phyloP scores from a whole-genome alignment of 306 rosid genomes.

The Corylus heterophylla region DNA sequence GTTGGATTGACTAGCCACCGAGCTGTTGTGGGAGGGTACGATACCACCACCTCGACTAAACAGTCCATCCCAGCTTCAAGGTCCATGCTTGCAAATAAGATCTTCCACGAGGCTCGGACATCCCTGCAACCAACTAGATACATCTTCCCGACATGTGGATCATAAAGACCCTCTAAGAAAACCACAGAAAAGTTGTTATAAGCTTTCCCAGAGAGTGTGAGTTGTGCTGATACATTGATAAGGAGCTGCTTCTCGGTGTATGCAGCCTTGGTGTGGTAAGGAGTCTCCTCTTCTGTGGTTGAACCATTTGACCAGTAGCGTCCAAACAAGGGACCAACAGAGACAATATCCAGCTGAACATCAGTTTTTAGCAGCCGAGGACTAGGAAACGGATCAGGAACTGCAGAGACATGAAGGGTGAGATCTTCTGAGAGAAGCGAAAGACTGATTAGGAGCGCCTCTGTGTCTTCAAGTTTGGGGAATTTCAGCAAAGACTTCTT shows the following conservation, averaged over 20 bases:
- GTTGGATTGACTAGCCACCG: constrained; percentile 77
- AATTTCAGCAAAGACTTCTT: constrained; percentile 75
- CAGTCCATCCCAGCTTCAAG: constrained; percentile 88
- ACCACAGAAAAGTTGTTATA: constrained; percentile 57
- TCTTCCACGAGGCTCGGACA: constrained; percentile 74
- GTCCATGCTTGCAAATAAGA: constrained; percentile 62
- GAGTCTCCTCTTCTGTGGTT: constrained; percentile 39
- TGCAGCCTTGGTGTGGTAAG: constrained; percentile 53
- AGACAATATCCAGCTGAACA: constrained; percentile 72
- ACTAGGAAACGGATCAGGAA: constrained; percentile 46
- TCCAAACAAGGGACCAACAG: constrained; percentile 73
- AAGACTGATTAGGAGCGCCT: constrained; percentile 55
- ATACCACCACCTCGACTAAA: constrained; percentile 64
- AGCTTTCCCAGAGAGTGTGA: constrained; percentile 54
- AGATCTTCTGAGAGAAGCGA: constrained; percentile 87
- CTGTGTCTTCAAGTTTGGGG: constrained; percentile 81
- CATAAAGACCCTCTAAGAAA: constrained; percentile 83
- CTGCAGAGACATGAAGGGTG: constrained; percentile 55
- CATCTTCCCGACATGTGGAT: constrained; percentile 78
- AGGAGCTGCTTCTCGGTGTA: constrained; percentile 86
- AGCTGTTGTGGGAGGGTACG: constrained; percentile 83
- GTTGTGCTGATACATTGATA: constrained; percentile 82
- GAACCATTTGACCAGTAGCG: constrained; percentile 59
- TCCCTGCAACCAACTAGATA: constrained; percentile 90
- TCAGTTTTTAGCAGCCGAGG: constrained; percentile 39